Percentiles rank a stretch among this genome's conserved stretches.
phyloP scores from a whole-genome alignment of 225 moss, liverwort and hornwort species.

The Antitrichia curtipendula region DNA sequence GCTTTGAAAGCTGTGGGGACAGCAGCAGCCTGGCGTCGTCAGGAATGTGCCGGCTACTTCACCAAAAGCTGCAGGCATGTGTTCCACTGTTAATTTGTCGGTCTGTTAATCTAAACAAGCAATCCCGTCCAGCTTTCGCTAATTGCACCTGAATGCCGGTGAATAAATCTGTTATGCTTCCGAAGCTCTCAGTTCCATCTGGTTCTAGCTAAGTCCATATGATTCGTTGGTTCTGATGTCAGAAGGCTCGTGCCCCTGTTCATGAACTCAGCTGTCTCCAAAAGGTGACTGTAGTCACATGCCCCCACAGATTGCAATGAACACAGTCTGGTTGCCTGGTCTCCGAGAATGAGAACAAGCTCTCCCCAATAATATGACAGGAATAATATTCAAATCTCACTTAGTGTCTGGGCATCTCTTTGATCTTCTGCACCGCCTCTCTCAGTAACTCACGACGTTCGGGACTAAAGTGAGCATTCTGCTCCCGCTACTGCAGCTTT shows the following conservation, averaged over 20 bases:
- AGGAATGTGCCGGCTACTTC: slow-evolving; percentile 21
- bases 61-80: slow-evolving; percentile 2
- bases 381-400: neutral
- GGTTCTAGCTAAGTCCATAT: neutral
- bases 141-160: neutral
- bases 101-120: neutral
- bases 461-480: neutral
- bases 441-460: neutral
- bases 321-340: neutral
- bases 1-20: neutral
- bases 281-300: neutral
- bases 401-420: neutral
- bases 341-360: neutral
- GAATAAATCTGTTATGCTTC: neutral
- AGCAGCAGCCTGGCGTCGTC: slow-evolving; percentile 11
- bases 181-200: neutral
- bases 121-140: neutral
- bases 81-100: neutral
- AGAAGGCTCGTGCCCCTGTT: neutral
- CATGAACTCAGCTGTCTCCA: neutral
- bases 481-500: neutral
- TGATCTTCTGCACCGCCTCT: neutral
- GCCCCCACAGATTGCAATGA: neutral
- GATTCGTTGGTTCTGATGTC: neutral
- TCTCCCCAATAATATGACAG: neutral